These are phyloP conservation scores for Suillus tomentosus DNA, from an alignment of 768 basidiomycete species.

Conservation along the genomic window DNA sequence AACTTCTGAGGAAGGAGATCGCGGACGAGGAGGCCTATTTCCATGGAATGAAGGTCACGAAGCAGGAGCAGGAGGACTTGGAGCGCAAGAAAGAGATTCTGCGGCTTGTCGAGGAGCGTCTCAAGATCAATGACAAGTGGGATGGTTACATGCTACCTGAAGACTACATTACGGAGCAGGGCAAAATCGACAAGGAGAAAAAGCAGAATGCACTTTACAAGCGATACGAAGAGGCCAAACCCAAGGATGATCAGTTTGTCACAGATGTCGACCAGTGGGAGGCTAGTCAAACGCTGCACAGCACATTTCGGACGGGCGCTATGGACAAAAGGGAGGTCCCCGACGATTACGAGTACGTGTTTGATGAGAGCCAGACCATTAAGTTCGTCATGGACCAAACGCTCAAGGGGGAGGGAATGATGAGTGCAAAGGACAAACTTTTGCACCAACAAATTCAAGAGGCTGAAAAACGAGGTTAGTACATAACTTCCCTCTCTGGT, in stretches of 20 bases:
- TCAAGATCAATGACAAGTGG: conserved; percentile 92
- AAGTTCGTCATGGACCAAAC: conserved; percentile 88
- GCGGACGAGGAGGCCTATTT: conserved; percentile 93
- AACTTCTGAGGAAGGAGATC: conserved; percentile 89
- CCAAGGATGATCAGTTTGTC: conserved; percentile 90
- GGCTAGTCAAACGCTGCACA: conserved; percentile 84
- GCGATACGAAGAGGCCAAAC: conserved; percentile 93
- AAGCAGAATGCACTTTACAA: conserved; percentile 90
- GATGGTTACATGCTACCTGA: conserved; percentile 97
- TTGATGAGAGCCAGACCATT: conserved; percentile 97
- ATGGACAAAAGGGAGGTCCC: conserved; percentile 83
- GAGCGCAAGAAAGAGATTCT: conserved; percentile 92
- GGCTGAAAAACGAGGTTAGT: conserved; percentile 84
- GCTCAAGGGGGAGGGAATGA: conserved; percentile 61
- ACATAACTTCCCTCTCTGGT: neutral
- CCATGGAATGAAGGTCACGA: conserved; percentile 87
- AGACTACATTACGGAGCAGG: conserved; percentile 97
- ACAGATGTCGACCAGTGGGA: conserved; percentile 99
- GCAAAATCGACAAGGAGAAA: conserved; percentile 96
- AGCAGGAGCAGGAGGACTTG: conserved; percentile 76
- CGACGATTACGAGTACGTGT: conserved; percentile 95
- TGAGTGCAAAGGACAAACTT: conserved; percentile 85
- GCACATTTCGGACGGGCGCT: conserved; percentile 89
- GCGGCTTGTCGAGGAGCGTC: conserved; percentile 87
- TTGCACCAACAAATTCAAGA: conserved; percentile 89